Evolutionary conservation across 495 filamentous ascomycete genomes (phyloP).

Genomic region (Neurospora sp.): DNA sequence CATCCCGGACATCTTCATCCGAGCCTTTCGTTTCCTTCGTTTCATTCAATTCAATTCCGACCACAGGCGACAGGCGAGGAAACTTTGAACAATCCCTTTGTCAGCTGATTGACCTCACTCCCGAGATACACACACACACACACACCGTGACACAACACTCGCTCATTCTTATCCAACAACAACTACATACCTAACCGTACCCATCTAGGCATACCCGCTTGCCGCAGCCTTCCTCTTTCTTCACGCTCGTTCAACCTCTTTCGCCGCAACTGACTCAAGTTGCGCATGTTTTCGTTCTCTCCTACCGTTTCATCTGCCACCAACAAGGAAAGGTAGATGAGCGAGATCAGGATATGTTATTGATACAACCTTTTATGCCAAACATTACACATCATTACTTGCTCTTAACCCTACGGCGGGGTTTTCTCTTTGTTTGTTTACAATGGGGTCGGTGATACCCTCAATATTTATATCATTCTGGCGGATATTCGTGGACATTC

Average conservation of each 20-base stretch:
- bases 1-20: background rate
- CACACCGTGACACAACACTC: background rate
- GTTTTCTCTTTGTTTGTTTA: background rate
- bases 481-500: constrained; percentile 50
- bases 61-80: background rate
- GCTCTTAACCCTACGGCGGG: background rate
- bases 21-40: background rate
- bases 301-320: background rate
- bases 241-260: background rate
- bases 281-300: background rate
- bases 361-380: background rate
- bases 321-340: background rate
- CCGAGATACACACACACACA: background rate
- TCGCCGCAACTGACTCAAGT: background rate
- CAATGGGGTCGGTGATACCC: constrained; percentile 22
- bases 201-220: background rate
- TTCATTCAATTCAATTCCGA: background rate
- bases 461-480: constrained; percentile 34
- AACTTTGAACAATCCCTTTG: background rate
- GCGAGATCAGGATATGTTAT: background rate
- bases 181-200: background rate
- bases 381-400: background rate
- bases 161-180: background rate
- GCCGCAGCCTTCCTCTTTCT: background rate
- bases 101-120: background rate